phyloP scores from a whole-genome alignment of 169 alveolate genomes.

The Perkinsus chesapeaki region DNA sequence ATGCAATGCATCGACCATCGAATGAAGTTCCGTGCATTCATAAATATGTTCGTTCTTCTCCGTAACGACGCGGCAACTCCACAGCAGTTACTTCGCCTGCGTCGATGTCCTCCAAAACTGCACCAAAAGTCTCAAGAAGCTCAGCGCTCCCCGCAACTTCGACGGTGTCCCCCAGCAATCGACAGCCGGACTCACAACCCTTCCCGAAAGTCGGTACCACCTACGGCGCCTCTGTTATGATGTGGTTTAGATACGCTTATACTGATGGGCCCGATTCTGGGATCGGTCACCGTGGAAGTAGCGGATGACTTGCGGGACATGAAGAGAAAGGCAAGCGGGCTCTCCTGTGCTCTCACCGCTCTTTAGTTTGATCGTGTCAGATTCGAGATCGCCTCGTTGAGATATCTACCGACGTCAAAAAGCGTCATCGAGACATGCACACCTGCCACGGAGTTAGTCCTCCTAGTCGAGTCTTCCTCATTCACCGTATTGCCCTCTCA shows the following conservation, averaged over 20 bases:
- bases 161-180: neutral
- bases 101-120: neutral
- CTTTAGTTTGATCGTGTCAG: neutral
- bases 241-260: neutral
- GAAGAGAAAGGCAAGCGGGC: neutral
- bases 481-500: no score
- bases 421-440: neutral
- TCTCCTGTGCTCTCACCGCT: neutral
- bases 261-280: neutral
- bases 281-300: neutral
- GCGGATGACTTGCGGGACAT: neutral
- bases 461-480: no score
- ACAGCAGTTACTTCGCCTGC: neutral
- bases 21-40: neutral
- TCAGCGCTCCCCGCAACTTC: neutral
- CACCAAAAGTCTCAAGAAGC: neutral
- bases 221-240: neutral
- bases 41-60: neutral
- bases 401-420: neutral
- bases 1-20: neutral
- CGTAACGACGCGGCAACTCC: neutral
- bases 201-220: neutral
- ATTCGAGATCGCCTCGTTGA: neutral
- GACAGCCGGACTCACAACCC: neutral
- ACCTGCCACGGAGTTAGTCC: neutral